Conservation (phyloP, 176 grass and related monocot genomes). For the Chloris gayana region DNA sequence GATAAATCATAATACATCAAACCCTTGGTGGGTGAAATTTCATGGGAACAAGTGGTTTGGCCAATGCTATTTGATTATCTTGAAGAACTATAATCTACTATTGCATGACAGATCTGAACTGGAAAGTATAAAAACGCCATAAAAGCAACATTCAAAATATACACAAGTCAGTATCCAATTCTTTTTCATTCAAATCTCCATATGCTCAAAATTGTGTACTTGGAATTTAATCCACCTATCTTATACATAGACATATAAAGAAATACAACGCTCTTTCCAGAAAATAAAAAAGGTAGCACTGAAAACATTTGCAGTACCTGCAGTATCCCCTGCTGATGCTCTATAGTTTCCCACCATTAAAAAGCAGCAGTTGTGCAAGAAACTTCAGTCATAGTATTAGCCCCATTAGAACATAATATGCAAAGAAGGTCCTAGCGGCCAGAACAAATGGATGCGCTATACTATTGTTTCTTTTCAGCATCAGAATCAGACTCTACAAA, state of each 20-base stretch:
- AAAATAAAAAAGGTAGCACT: not conserved
- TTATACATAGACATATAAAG: not conserved
- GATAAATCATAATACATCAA: not conserved
- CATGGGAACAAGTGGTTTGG: no score
- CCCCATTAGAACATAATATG: conserved; percentile 32
- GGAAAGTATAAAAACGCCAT: no score
- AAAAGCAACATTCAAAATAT: not conserved
- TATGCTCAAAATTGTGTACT: not conserved
- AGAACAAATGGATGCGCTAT: not conserved
- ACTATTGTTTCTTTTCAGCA: conserved; percentile 70
- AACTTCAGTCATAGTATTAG: not conserved
- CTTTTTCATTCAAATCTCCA: not conserved
- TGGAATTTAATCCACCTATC: not conserved
- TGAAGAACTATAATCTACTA: no score
- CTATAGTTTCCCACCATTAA: conserved; percentile 22
- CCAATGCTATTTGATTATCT: no score
- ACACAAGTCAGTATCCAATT: not conserved
- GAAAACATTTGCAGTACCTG: conserved; percentile 9
- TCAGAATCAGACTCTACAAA: conserved; percentile 93
- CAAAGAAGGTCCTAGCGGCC: not conserved
- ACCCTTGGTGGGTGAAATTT: no score
- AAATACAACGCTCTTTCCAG: not conserved
- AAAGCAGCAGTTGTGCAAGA: not conserved
- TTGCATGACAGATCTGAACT: no score
- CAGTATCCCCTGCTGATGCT: conserved; percentile 1